Base-by-base conservation (phyloP, 2,329 filamentous ascomycete genomes). In the Dothideomycetidae sp. region DNA sequence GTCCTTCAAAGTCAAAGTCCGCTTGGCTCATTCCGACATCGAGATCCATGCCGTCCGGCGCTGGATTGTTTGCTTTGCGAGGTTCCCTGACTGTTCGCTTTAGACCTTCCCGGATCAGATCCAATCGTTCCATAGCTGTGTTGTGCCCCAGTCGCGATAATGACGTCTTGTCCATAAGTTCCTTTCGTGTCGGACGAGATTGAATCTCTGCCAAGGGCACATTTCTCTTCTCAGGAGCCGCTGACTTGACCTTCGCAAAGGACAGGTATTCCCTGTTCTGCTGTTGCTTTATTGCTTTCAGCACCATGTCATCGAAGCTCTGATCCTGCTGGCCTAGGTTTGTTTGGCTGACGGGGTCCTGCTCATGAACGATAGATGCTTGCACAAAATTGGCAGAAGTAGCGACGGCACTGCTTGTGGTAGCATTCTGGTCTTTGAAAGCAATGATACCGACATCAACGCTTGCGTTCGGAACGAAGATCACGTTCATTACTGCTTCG, bases 181-280 rank as follows among this genome's bases (percentile, higher is more conserved):
- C 44, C 41, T 63, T 64, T 21, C 57, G 50, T 1, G 50, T 53
- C 3, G 56, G 56, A 1, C 60, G 51, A 10, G 41, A 36, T 17
- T 42, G 43, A 40, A 56, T 70, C 57, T 71, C 75, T 53, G 70
- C 73, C 39, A 76, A 64, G n/a, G 36, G 36, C 4, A 38, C 18
- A 26, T 26, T n/a, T n/a, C 21, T 26, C n/a, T 26, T 26, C 7
- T 26, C 7, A 26, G 21, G 21, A n/a, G 7, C 21, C 7, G 7
- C 21, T 7, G 7, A 7, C 7, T n/a, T 26, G 7, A 26, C 21
- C 7, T 26, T n/a, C n/a, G 21, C 21, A 7, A 7, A 26, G 7
- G 21, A 26, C 21, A 26, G 21, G n/a, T 7, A 26, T 15, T 29
- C 23, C 32, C 26, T 7, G 7, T 31, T 30, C n/a, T 33, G 18